These are phyloP conservation scores for Schizochytrium sp. DNA, from an alignment of 108 stramenopile genomes.

Conservation along the genomic window DNA sequence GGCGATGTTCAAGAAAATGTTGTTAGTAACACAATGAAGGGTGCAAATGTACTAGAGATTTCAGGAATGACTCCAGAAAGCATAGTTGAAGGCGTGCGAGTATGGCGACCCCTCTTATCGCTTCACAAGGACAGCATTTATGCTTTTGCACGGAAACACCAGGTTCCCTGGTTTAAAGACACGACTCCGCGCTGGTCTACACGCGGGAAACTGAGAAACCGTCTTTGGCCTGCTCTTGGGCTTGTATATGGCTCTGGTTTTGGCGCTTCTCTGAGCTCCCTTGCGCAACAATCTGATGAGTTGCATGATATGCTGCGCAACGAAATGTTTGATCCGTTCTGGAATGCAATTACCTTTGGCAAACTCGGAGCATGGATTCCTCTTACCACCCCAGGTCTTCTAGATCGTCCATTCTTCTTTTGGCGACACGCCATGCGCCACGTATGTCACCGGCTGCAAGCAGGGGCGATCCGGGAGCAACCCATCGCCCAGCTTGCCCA, in stretches of 20 bases:
- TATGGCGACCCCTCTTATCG: slow-evolving; percentile 88
- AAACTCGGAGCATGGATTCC: not conserved
- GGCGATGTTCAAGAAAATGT: slow-evolving; percentile 98
- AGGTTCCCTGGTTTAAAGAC: slow-evolving; percentile 95
- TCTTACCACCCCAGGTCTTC: not conserved
- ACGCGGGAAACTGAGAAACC: slow-evolving; percentile 90
- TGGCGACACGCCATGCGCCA: slow-evolving; percentile 26
- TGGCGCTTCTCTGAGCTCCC: slow-evolving; percentile 65
- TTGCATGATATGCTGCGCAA: slow-evolving; percentile 62
- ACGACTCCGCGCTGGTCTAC: slow-evolving; percentile 95
- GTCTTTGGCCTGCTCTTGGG: slow-evolving; percentile 88
- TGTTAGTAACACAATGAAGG: slow-evolving; percentile 92
- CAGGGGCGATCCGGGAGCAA: slow-evolving; percentile 31
- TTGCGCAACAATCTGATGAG: slow-evolving; percentile 71
- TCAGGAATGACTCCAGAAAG: slow-evolving; percentile 84
- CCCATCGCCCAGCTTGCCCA: not conserved
- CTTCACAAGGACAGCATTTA: slow-evolving; percentile 83
- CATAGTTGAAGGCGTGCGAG: slow-evolving; percentile 84
- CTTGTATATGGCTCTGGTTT: slow-evolving; percentile 90
- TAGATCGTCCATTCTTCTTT: slow-evolving; percentile 53
- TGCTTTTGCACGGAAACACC: slow-evolving; percentile 90
- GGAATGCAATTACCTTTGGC: slow-evolving; percentile 56
- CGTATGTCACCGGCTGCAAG: not conserved
- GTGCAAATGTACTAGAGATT: slow-evolving; percentile 86
- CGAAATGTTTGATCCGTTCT: slow-evolving; percentile 70